Percentiles rank a stretch among this genome's conserved stretches.
Evolutionary conservation across 2,329 filamentous ascomycete species (phyloP).

Genomic region (Fusarium tricinctum): DNA sequence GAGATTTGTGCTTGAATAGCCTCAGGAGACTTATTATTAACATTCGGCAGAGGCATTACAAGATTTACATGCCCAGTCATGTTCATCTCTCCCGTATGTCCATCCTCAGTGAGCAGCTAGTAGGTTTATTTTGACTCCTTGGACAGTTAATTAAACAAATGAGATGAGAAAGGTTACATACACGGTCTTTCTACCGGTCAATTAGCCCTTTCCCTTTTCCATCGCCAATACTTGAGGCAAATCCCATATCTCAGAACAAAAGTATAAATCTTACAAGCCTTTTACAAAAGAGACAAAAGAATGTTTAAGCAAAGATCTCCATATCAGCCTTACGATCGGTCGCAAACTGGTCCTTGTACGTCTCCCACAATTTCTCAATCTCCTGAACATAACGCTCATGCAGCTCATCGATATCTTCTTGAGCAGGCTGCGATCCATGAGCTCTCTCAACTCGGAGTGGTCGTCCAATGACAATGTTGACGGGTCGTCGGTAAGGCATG

Average conservation of each 20-base stretch:
- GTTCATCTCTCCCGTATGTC: too few species aligned
- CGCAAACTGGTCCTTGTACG: conserved; percentile 83
- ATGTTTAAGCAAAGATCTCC: conserved; percentile 71
- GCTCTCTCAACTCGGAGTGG: conserved; percentile 79
- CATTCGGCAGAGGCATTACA: too few species aligned
- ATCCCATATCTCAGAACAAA: background rate
- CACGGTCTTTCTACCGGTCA: background rate
- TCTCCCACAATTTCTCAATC: conserved; percentile 78
- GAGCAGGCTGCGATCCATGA: conserved; percentile 71
- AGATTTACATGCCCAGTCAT: too few species aligned
- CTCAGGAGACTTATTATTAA: background rate
- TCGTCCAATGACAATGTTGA: conserved; percentile 90
- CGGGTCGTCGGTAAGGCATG: conserved; percentile 89
- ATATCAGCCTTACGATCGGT: conserved; percentile 73
- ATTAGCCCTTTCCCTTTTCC: background rate
- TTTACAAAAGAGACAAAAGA: background rate
- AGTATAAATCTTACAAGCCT: background rate
- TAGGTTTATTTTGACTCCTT: too few species aligned
- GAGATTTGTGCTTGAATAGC: background rate
- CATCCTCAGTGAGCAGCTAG: too few species aligned
- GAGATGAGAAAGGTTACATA: conserved; percentile 14
- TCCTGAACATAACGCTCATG: conserved; percentile 85
- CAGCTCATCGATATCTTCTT: conserved; percentile 82
- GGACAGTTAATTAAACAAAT: background rate
- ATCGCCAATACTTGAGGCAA: background rate